phyloP scores from a whole-genome alignment of 2,329 filamentous ascomycete species.

The Alternaria infectoria region DNA sequence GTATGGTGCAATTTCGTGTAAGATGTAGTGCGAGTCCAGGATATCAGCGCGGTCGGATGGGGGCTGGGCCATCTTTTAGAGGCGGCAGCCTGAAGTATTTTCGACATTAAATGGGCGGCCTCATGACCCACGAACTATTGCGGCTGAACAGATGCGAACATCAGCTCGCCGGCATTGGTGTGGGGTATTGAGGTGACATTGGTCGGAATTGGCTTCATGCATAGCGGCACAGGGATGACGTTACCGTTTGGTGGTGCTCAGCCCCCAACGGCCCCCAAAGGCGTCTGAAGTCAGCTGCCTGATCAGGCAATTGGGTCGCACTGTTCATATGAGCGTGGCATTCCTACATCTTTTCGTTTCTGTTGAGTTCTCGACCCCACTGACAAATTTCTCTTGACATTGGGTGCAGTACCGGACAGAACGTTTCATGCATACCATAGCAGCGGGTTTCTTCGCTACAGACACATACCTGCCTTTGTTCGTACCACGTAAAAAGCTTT shows the following conservation, averaged over 20 bases:
- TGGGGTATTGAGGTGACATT: conserved; percentile 17
- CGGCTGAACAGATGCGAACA: conserved; percentile 18
- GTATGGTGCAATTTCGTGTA: not conserved
- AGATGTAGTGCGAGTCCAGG: not conserved
- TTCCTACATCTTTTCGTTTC: conserved; percentile 2
- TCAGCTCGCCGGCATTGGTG: conserved; percentile 21
- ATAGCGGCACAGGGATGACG: conserved; percentile 16
- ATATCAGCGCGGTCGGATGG: not conserved
- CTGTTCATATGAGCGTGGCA: conserved; percentile 6
- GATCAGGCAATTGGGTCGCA: conserved; percentile 4
- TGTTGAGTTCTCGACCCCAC: conserved; percentile 4
- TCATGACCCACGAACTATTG: conserved; percentile 12
- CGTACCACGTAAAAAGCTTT: not conserved
- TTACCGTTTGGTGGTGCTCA: conserved; percentile 17
- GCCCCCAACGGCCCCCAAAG: conserved; percentile 26
- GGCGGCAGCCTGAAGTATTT: not conserved
- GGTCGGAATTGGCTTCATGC: conserved; percentile 22
- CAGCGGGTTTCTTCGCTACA: not conserved
- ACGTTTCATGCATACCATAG: not conserved
- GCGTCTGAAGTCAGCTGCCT: conserved; percentile 12
- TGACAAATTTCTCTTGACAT: not conserved
- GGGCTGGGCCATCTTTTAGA: not conserved
- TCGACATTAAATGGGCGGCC: conserved; percentile 9
- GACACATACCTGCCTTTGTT: not conserved
- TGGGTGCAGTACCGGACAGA: not conserved